A percentile compares a stretch with the other conserved stretches of the same genome.
These are phyloP conservation scores for Ophiostoma quercus DNA, from an alignment of 2,329 filamentous ascomycete genomes.

Conservation along the genomic window DNA sequence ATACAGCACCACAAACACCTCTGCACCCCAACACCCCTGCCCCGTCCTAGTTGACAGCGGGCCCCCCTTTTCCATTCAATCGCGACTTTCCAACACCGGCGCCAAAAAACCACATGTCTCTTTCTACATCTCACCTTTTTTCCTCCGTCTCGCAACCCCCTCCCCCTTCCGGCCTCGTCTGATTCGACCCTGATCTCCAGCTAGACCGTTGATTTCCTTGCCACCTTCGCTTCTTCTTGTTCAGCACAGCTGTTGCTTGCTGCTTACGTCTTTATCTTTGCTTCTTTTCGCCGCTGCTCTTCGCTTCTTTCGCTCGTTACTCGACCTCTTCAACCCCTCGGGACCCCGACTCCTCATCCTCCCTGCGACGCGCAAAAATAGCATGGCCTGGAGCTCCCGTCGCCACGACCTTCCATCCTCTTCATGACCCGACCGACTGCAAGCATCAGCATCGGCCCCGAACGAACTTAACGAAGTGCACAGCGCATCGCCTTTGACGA, in stretches of 20 bases:
- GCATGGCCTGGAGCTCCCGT: slow-evolving; percentile 20
- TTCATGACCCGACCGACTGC: slow-evolving; percentile 17
- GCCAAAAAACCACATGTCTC: slow-evolving; percentile 16
- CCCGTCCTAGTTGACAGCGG: slow-evolving; percentile 1
- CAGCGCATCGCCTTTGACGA: slow-evolving; percentile 10
- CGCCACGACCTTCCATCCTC: slow-evolving; percentile 15
- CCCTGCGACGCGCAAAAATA: slow-evolving; percentile 21
- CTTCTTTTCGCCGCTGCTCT: background rate
- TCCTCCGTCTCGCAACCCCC: background rate
- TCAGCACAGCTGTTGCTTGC: background rate
- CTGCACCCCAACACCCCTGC: background rate
- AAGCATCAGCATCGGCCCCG: slow-evolving; percentile 11
- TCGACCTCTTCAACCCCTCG: slow-evolving; percentile 13
- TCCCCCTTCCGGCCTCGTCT: slow-evolving; percentile 9
- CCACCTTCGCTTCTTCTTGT: background rate
- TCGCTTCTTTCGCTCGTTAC: slow-evolving; percentile 18
- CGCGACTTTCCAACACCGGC: slow-evolving; percentile 15
- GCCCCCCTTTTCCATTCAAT: slow-evolving; percentile 10
- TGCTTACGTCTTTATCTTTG: background rate
- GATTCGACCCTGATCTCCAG: background rate
- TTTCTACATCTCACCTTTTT: slow-evolving; percentile 14
- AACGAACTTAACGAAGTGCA: slow-evolving; percentile 5
- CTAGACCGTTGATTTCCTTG: slow-evolving; percentile 8
- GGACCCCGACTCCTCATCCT: background rate
- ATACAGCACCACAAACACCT: background rate